Percentiles rank a stretch among this genome's conserved stretches.
Conservation (phyloP, 768 basidiomycete genomes). For the Suillus weaverae region DNA sequence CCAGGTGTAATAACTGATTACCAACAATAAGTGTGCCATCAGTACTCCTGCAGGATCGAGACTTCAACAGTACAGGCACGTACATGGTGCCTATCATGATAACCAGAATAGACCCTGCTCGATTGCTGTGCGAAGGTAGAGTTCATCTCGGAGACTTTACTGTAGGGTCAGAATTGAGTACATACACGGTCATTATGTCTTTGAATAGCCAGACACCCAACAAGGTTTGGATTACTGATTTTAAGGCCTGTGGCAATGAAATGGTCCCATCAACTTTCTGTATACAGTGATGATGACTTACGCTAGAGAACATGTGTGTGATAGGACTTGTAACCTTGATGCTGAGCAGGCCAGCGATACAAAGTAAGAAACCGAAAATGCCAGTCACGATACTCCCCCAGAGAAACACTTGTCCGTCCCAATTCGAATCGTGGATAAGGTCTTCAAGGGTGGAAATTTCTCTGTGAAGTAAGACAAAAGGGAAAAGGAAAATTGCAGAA, state of each 20-base stretch:
- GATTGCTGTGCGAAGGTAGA: slow-evolving; percentile 44
- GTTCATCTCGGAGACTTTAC: slow-evolving; percentile 9
- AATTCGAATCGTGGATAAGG: slow-evolving; percentile 40
- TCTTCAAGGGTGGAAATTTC: slow-evolving; percentile 46
- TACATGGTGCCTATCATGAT: slow-evolving; percentile 72
- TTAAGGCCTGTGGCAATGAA: slow-evolving; percentile 54
- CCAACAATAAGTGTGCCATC: slow-evolving; percentile 27
- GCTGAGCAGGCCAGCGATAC: slow-evolving; percentile 74
- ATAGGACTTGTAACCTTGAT: slow-evolving; percentile 83
- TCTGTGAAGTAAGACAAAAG: slow-evolving; percentile 58
- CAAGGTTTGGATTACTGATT: slow-evolving; percentile 82
- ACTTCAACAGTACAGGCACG: slow-evolving; percentile 20
- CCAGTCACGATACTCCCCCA: slow-evolving; percentile 73
- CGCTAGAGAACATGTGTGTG: slow-evolving; percentile 83
- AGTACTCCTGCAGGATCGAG: neutral
- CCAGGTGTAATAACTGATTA: slow-evolving; percentile 59
- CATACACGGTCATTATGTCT: slow-evolving; percentile 73
- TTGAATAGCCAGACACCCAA: slow-evolving; percentile 76
- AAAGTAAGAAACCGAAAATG: slow-evolving; percentile 79
- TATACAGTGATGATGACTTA: slow-evolving; percentile 37
- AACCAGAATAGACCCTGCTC: slow-evolving; percentile 61
- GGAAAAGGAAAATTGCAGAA: slow-evolving; percentile 62
- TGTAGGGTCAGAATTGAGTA: slow-evolving; percentile 14
- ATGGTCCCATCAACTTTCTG: slow-evolving; percentile 7
- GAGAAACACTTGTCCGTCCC: slow-evolving; percentile 55